These are phyloP conservation scores for Nothophytophthora sp. DNA, from an alignment of 352 stramenopile genomes.

Conservation along the genomic window DNA sequence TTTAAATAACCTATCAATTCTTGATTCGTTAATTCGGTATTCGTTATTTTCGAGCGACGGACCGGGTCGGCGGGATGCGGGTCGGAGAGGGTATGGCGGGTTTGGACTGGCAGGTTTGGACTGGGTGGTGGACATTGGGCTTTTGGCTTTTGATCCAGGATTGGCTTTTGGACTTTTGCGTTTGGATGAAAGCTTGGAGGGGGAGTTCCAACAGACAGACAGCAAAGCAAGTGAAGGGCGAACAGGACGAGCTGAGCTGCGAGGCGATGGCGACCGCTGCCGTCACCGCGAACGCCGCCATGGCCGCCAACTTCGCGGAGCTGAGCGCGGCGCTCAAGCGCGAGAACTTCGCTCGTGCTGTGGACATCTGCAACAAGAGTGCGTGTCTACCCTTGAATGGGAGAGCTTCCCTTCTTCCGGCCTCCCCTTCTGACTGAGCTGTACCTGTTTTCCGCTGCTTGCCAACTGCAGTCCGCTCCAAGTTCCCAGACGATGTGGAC, in stretches of 20 bases:
- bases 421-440: background rate
- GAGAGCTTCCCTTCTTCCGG: conserved; percentile 2
- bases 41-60: too few relatives aligned
- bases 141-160: too few relatives aligned
- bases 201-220: background rate
- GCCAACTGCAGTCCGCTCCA: conserved; percentile 67
- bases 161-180: too few relatives aligned
- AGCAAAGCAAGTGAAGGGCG: background rate
- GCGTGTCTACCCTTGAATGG: conserved; percentile 2
- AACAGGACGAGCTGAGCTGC: background rate
- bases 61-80: too few relatives aligned
- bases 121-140: too few relatives aligned
- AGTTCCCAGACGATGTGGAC: conserved; percentile 69
- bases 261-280: conserved; percentile 17
- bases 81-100: too few relatives aligned
- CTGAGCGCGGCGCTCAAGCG: conserved; percentile 73
- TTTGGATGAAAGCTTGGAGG: background rate
- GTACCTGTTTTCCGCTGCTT: background rate
- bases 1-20: too few relatives aligned
- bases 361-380: conserved; percentile 91
- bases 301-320: conserved; percentile 68
- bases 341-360: conserved; percentile 76
- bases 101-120: too few relatives aligned
- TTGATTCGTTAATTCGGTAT: too few relatives aligned
- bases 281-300: conserved; percentile 11